phyloP scores from a whole-genome alignment of 129 eudicot species.

The Oenanthe sinensis region DNA sequence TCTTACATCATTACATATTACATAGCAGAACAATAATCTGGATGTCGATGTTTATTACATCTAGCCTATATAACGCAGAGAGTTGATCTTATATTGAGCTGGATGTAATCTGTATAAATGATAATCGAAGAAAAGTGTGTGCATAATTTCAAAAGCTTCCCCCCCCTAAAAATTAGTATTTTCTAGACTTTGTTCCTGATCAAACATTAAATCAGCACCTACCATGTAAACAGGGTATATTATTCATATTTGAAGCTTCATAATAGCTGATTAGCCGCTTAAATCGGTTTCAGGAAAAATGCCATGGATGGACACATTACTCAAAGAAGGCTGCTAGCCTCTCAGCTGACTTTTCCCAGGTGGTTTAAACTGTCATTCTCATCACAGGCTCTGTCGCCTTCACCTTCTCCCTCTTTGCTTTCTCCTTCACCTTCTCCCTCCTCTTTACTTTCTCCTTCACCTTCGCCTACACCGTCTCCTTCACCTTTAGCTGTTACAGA shows the following conservation, averaged over 20 bases:
- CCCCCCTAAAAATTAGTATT: no score
- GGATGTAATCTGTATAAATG: neutral
- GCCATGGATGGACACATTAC: constrained; percentile 20
- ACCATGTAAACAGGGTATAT: neutral
- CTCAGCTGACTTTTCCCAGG: neutral
- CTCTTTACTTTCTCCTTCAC: constrained; percentile 20
- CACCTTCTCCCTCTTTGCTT: constrained; percentile 27
- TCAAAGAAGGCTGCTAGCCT: constrained; percentile 32
- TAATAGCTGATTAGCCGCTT: constrained; percentile 23
- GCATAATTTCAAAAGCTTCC: neutral
- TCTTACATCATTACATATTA: neutral
- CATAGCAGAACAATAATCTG: neutral
- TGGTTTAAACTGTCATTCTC: neutral
- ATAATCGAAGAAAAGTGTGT: neutral
- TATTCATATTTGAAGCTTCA: constrained; percentile 1
- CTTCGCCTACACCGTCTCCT: constrained; percentile 19
- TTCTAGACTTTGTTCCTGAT: neutral
- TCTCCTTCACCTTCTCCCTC: constrained; percentile 23
- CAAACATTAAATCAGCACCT: neutral
- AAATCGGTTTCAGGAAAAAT: constrained; percentile 30
- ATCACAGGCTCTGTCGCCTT: constrained; percentile 17
- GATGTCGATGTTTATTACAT: neutral
- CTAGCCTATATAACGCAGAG: neutral
- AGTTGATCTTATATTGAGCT: neutral
- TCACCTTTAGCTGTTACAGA: constrained; percentile 14